A percentile compares a stretch with the other conserved stretches of the same genome.
Evolutionary conservation across 2,329 filamentous ascomycete genomes (phyloP).

Genomic region (Ophiostoma pallidulum): DNA sequence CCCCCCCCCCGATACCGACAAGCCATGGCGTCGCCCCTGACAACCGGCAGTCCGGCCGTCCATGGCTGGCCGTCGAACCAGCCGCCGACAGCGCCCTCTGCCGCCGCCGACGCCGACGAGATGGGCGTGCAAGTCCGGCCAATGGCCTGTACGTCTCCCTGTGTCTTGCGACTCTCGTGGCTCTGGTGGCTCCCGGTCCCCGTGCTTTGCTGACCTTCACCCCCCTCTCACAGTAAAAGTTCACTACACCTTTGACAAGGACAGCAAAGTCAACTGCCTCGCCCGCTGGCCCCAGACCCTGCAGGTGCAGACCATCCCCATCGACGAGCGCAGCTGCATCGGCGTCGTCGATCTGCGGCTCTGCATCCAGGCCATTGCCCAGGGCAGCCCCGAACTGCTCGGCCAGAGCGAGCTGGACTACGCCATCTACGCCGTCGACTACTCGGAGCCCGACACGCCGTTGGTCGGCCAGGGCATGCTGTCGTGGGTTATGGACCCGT

Average conservation of each 20-base stretch:
- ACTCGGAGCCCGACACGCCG: slow-evolving; percentile 87
- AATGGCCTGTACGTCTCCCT: slow-evolving; percentile 25
- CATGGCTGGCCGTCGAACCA: slow-evolving; percentile 10
- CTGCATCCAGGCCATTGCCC: slow-evolving; percentile 72
- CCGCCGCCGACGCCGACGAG: slow-evolving; percentile 19
- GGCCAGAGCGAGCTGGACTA: slow-evolving; percentile 68
- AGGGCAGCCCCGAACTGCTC: slow-evolving; percentile 77
- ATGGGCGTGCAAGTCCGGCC: slow-evolving; percentile 23
- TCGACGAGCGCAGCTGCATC: slow-evolving; percentile 74
- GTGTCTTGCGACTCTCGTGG: background rate
- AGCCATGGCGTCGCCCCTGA: slow-evolving; percentile 17
- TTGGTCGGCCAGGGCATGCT: slow-evolving; percentile 93
- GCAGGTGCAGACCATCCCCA: slow-evolving; percentile 66
- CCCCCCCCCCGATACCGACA: too few relatives aligned
- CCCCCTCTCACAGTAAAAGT: slow-evolving; percentile 64
- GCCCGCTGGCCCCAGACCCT: slow-evolving; percentile 75
- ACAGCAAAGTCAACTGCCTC: slow-evolving; percentile 80
- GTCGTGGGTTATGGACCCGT: slow-evolving; percentile 62
- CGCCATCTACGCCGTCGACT: slow-evolving; percentile 95
- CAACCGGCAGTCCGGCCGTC: slow-evolving; percentile 11
- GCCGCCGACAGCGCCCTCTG: background rate
- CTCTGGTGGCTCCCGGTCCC: background rate
- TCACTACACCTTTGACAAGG: slow-evolving; percentile 88
- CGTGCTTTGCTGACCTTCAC: background rate
- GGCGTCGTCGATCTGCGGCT: slow-evolving; percentile 80